phyloP scores from a whole-genome alignment of 371 early-diverging fungal genomes.

The Rhizopus arrhizus region DNA sequence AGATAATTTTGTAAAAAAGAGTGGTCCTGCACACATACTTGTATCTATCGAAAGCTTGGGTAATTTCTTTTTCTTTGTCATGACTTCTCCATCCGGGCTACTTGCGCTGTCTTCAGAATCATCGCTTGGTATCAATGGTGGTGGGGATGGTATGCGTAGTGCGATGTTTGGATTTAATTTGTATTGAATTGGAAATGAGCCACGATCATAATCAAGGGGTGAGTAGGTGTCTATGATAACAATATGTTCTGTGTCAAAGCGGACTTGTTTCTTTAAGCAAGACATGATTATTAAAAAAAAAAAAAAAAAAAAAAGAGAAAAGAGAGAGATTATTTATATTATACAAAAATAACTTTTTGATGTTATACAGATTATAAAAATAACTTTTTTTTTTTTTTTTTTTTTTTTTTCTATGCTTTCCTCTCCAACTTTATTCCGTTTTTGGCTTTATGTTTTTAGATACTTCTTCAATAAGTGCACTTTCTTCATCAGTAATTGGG shows the following conservation, averaged over 20 bases:
- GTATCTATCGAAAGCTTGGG: conserved; percentile 35
- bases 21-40: conserved; percentile 30
- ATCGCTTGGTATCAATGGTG: conserved; percentile 7
- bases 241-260: conserved; percentile 26
- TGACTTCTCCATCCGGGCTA: background rate
- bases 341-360: no score
- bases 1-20: conserved; percentile 35
- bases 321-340: no score
- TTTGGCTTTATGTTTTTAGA: background rate
- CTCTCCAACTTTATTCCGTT: background rate
- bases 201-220: conserved; percentile 30
- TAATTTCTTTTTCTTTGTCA: conserved; percentile 11
- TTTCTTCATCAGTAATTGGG: conserved; percentile 23
- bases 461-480: conserved; percentile 14
- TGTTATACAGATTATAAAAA: no score
- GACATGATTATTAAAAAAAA: no score
- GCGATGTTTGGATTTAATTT: conserved; percentile 28
- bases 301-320: no score
- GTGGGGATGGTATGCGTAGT: conserved; percentile 24
- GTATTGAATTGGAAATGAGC: conserved; percentile 28
- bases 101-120: conserved; percentile 10
- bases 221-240: conserved; percentile 29
- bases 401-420: no score
- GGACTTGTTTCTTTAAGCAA: conserved; percentile 15
- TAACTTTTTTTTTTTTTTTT: no score